phyloP scores from a whole-genome alignment of 2,329 filamentous ascomycete species.

The Colletotrichum abscissum region DNA sequence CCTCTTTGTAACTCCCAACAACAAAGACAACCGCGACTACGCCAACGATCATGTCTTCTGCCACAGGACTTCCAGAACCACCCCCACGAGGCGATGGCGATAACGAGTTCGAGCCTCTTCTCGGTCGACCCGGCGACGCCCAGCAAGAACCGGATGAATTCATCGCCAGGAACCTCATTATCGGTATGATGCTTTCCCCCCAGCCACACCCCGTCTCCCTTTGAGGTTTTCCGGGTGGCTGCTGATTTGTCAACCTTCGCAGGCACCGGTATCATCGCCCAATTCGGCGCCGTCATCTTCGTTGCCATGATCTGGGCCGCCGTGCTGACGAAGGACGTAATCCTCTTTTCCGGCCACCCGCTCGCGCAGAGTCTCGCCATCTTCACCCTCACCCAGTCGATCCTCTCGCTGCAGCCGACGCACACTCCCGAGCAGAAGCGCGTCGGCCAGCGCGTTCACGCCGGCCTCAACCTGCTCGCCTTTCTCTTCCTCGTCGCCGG shows the following conservation, averaged over 20 bases:
- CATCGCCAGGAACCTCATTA: slow-evolving; percentile 77
- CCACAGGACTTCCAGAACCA: slow-evolving; percentile 72
- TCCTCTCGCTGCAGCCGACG: slow-evolving; percentile 90
- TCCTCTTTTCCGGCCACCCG: slow-evolving; percentile 90
- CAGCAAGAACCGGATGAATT: slow-evolving; percentile 73
- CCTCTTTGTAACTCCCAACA: background rate
- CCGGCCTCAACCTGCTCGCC: slow-evolving; percentile 74
- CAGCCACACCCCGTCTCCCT: slow-evolving; percentile 51
- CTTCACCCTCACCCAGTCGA: slow-evolving; percentile 80
- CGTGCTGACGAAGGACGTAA: slow-evolving; percentile 76
- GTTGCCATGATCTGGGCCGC: slow-evolving; percentile 81
- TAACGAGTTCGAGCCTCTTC: slow-evolving; percentile 55
- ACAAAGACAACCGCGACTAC: background rate
- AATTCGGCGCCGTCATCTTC: slow-evolving; percentile 82
- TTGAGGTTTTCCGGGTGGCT: background rate
- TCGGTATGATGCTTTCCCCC: slow-evolving; percentile 69
- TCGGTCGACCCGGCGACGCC: slow-evolving; percentile 74
- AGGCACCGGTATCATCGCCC: slow-evolving; percentile 87
- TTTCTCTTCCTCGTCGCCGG: slow-evolving; percentile 72
- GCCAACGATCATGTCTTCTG: slow-evolving; percentile 69
- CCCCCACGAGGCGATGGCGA: slow-evolving; percentile 43
- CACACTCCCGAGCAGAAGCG: slow-evolving; percentile 80
- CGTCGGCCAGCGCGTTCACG: slow-evolving; percentile 71
- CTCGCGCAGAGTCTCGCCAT: slow-evolving; percentile 76
- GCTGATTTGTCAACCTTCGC: slow-evolving; percentile 31